These are phyloP conservation scores for Wickerhamomyces alni DNA, from an alignment of 805 yeast species.

Conservation along the genomic window DNA sequence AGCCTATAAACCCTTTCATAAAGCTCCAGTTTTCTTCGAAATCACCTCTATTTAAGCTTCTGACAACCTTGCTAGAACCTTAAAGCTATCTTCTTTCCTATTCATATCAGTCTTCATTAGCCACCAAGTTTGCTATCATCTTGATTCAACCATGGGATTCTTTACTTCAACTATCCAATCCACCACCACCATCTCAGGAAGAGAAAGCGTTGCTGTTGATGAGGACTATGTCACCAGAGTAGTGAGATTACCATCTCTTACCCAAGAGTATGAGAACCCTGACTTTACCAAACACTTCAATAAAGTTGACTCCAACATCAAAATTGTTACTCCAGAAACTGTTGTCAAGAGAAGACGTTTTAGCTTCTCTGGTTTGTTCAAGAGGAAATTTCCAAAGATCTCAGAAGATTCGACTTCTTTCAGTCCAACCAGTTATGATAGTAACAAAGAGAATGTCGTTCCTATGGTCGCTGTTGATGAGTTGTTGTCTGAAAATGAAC, in stretches of 20 bases:
- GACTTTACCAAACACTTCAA: constrained; percentile 4
- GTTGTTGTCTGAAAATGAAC: constrained; percentile 1
- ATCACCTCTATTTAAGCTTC: too few relatives aligned
- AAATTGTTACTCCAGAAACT: neutral
- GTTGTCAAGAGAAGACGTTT: neutral
- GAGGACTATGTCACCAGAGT: constrained; percentile 5
- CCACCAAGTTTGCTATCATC: too few relatives aligned
- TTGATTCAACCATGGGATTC: constrained; percentile 6
- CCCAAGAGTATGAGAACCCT: constrained; percentile 1
- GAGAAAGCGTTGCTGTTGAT: constrained; percentile 3
- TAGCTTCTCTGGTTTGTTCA: constrained; percentile 4
- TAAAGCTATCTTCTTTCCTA: too few relatives aligned
- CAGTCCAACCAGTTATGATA: neutral
- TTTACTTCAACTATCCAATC: constrained; percentile 1
- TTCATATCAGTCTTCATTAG: too few relatives aligned
- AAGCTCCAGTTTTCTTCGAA: too few relatives aligned
- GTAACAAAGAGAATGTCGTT: constrained; percentile 4
- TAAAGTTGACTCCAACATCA: neutral
- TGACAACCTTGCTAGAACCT: too few relatives aligned
- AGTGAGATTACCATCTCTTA: constrained; percentile 7
- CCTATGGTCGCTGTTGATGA: constrained; percentile 2
- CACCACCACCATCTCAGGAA: neutral
- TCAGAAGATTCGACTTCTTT: neutral
- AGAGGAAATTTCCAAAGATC: neutral
- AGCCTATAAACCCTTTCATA: too few relatives aligned